These are phyloP conservation scores for barrel medic (Medicago truncatula) DNA, from an alignment of 306 rosid genomes.

Conservation along the genomic window DNA sequence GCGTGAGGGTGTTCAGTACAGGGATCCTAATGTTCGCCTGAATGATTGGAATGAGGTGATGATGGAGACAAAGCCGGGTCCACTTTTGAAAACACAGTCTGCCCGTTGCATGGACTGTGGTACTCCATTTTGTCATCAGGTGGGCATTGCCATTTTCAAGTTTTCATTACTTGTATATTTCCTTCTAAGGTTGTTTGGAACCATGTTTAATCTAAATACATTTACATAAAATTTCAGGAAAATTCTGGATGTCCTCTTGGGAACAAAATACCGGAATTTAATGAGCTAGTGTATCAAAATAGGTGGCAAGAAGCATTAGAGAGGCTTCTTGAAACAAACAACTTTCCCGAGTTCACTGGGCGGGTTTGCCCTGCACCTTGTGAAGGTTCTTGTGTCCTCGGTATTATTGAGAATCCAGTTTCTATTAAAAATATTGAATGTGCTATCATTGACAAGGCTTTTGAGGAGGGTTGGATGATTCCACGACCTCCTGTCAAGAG, in stretches of 20 bases:
- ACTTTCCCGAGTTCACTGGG: slow-evolving; percentile 98
- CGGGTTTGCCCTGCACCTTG: slow-evolving; percentile 99
- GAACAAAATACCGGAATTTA: slow-evolving; percentile 96
- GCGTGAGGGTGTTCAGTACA: slow-evolving; percentile 92
- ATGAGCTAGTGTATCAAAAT: slow-evolving; percentile 92
- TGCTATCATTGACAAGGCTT: slow-evolving; percentile 97
- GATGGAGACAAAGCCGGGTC: slow-evolving; percentile 91
- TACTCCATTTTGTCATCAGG: slow-evolving; percentile 99
- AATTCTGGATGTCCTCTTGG: slow-evolving; percentile 98
- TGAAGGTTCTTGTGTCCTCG: slow-evolving; percentile 94
- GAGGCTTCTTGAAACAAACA: slow-evolving; percentile 95
- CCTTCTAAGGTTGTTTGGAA: not conserved
- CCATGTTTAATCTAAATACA: slow-evolving; percentile 8
- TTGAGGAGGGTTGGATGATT: slow-evolving; percentile 99
- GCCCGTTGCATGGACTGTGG: slow-evolving; percentile 99
- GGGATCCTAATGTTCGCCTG: slow-evolving; percentile 88
- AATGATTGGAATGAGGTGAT: slow-evolving; percentile 93
- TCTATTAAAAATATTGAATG: slow-evolving; percentile 96
- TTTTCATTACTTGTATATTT: slow-evolving; percentile 13
- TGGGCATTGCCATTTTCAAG: slow-evolving; percentile 30
- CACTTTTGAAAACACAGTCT: slow-evolving; percentile 92
- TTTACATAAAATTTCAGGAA: slow-evolving; percentile 64
- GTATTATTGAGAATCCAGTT: slow-evolving; percentile 81
- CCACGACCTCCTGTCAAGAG: slow-evolving; percentile 87
- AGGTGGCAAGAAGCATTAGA: slow-evolving; percentile 97